Conservation (phyloP, 179 eudicot genomes). For the Sideroxylon spinosum region DNA sequence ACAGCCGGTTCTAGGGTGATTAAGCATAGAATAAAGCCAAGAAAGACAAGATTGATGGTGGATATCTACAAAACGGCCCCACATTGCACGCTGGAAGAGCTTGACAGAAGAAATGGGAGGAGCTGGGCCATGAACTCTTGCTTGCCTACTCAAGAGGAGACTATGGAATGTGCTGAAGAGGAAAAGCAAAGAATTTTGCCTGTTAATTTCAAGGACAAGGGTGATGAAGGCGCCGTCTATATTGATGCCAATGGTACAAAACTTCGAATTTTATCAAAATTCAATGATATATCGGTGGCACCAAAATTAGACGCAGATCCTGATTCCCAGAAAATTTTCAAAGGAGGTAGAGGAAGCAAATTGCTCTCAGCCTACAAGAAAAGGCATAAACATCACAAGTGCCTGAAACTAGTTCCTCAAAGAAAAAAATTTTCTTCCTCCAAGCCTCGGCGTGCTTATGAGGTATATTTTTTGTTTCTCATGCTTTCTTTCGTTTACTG, state of each 20-base stretch:
- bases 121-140: conserved; percentile 55
- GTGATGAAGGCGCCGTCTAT: conserved; percentile 60
- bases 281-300: conserved; percentile 27
- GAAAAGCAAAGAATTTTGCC: conserved; percentile 27
- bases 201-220: conserved; percentile 29
- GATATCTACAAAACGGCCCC: conserved; percentile 67
- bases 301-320: conserved; percentile 28
- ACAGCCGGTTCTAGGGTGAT: conserved; percentile 38
- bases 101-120: conserved; percentile 84
- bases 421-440: conserved; percentile 30
- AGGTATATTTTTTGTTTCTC: conserved; percentile 25
- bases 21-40: conserved; percentile 69
- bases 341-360: conserved; percentile 42
- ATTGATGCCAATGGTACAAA: conserved; percentile 76
- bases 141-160: conserved; percentile 37
- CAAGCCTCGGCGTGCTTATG: conserved; percentile 21
- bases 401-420: conserved; percentile 33
- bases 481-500: neutral
- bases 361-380: conserved; percentile 36
- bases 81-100: conserved; percentile 79
- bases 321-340: conserved; percentile 28
- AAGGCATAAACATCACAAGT: conserved; percentile 42
- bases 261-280: conserved; percentile 65
- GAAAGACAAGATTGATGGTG: conserved; percentile 65
- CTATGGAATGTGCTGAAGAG: conserved; percentile 29